Evolutionary conservation across 1,139 yeast genomes (phyloP).

Genomic region (Trichomonascaceae sp.): DNA sequence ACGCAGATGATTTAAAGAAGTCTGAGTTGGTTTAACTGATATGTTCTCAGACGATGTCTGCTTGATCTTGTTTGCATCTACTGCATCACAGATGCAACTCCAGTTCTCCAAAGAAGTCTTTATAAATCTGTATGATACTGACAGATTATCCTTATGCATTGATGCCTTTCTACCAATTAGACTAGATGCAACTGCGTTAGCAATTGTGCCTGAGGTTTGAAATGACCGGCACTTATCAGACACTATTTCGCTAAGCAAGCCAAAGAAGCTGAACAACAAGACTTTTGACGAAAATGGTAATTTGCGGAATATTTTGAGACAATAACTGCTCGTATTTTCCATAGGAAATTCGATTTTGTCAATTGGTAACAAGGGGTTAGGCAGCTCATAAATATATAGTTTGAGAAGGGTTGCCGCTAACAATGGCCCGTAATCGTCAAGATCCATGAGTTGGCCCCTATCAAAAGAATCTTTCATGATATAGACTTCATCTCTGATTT

Average conservation of each 20-base stretch:
- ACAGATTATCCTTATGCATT: conserved; percentile 20
- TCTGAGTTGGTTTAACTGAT: conserved; percentile 4
- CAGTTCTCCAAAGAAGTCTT: conserved; percentile 28
- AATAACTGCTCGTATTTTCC: conserved; percentile 26
- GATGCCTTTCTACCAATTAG: conserved; percentile 25
- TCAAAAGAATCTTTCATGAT: conserved; percentile 35
- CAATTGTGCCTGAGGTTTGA: conserved; percentile 22
- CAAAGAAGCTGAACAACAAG: conserved; percentile 21
- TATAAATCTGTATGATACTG: conserved; percentile 24
- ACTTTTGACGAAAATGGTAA: conserved; percentile 22
- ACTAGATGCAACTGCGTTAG: conserved; percentile 31
- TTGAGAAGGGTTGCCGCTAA: conserved; percentile 34
- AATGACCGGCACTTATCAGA: conserved; percentile 16
- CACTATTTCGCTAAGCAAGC: conserved; percentile 18
- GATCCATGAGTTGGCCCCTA: conserved; percentile 34
- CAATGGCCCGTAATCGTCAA: conserved; percentile 36
- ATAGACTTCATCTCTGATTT: conserved; percentile 19
- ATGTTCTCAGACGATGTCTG: background rate
- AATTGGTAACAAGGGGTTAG: conserved; percentile 32
- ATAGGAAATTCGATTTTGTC: conserved; percentile 27
- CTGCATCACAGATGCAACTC: conserved; percentile 17
- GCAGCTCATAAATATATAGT: conserved; percentile 32
- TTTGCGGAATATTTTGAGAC: conserved; percentile 16
- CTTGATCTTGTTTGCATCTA: background rate
- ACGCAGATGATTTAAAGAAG: conserved; percentile 3